Evolutionary conservation across 1,284 basidiomycete genomes (phyloP), one percentile per base, ranked within the genome.

Genomic region (Vanrija sp.): DNA sequence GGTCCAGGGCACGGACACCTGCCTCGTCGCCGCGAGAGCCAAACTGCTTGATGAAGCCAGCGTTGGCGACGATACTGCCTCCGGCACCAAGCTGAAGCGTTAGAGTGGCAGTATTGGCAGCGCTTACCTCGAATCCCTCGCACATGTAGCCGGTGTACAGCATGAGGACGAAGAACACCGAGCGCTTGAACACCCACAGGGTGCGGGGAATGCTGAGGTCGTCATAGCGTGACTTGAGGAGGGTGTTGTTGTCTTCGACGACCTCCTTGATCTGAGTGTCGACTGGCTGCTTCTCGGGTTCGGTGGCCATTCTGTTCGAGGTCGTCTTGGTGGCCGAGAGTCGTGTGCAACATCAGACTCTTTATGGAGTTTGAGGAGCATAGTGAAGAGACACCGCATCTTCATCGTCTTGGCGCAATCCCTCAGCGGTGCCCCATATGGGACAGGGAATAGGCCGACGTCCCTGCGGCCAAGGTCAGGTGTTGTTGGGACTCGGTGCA

Each of bases 41-140:
- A 9, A 44, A 23, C 4, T 44, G 47, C 5, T 43, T n/a, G 42
- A 55, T 47, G 47, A 63, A 59, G 24, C 59, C 59, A 6, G 42
- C 7, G 43, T 60, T 64, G 24, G 61, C 63, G 36, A 62, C 60
- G 54, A 62, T 47, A 44, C 51, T 49, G 12, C 56, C 44, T 36
- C 18, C 31, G 36, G 20, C 36, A 45, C 55, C 54, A n/a, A 60
- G 31, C 38, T 52, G 39, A 24, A 44, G n/a, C 4, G 8, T 6
- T 12, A 44, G 22, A 4, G 42, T 19, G 8, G 19, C n/a, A 2
- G 3, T 23, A 27, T 45, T 7, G 6, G 6, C 24, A 31, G 12
- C 16, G 1, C 8, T 2, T 16, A 25, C 25, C 27, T 36, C 18
- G 10, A 36, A 20, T 31, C 31, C 31, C 12, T 19, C 18, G 24